phyloP scores from a whole-genome alignment of 1,139 yeast species.

The Pichia cactophila region DNA sequence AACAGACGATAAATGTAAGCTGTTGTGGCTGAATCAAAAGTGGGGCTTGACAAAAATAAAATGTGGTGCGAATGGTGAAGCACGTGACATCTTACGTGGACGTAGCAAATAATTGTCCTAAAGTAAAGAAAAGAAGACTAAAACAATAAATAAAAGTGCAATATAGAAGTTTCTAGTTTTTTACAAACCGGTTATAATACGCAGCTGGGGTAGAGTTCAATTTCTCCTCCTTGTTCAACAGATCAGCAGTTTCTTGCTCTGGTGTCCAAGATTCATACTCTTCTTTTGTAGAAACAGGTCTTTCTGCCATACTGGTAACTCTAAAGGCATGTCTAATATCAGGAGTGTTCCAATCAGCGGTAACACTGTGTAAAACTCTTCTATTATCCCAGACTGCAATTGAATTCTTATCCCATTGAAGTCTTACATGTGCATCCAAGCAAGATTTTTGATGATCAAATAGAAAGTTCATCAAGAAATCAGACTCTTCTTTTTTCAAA shows the following conservation, averaged over 20 bases:
- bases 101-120: not conserved
- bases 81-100: too few relatives aligned
- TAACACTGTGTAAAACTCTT: slow-evolving; percentile 54
- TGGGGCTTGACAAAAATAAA: too few relatives aligned
- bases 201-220: not conserved
- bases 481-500: slow-evolving; percentile 57
- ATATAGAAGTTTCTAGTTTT: not conserved
- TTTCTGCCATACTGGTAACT: slow-evolving; percentile 57
- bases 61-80: too few relatives aligned
- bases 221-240: slow-evolving; percentile 3
- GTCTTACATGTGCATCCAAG: slow-evolving; percentile 50
- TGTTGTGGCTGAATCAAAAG: too few relatives aligned
- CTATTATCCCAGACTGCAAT: slow-evolving; percentile 73
- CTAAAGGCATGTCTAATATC: slow-evolving; percentile 60
- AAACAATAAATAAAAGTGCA: not conserved
- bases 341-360: slow-evolving; percentile 51
- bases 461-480: slow-evolving; percentile 45
- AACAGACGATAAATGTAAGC: too few relatives aligned
- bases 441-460: slow-evolving; percentile 42
- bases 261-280: slow-evolving; percentile 30
- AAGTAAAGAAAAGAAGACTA: not conserved
- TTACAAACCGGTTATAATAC: not conserved
- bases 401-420: slow-evolving; percentile 50
- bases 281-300: slow-evolving; percentile 24
- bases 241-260: slow-evolving; percentile 29